These are phyloP conservation scores for Prosopis cineraria DNA, from an alignment of 306 rosid genomes.

Conservation along the genomic window DNA sequence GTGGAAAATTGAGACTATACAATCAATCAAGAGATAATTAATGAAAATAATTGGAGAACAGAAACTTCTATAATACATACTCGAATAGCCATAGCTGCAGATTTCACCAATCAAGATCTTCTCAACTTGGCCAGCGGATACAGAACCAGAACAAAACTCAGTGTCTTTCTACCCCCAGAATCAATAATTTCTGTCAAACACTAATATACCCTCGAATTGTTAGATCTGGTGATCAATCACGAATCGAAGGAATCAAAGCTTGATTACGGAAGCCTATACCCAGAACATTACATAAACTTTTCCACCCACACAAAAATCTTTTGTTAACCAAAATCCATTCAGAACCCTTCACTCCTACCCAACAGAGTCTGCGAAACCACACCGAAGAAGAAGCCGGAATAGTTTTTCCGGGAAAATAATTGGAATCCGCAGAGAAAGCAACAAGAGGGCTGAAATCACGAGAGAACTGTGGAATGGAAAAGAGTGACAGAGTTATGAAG, in stretches of 20 bases:
- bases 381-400: background rate
- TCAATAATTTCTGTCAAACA: constrained; percentile 18
- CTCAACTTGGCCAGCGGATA: background rate
- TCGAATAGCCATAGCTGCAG: constrained; percentile 49
- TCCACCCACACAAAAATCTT: background rate
- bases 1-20: background rate
- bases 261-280: background rate
- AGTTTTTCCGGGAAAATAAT: background rate
- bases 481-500: background rate
- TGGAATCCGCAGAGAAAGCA: background rate
- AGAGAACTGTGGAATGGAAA: background rate
- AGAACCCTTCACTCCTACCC: background rate
- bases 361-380: background rate
- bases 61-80: constrained; percentile 37
- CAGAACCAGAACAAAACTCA: constrained; percentile 25
- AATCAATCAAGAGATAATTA: constrained; percentile 3
- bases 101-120: constrained; percentile 29
- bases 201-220: constrained; percentile 7
- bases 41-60: constrained; percentile 22
- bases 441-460: background rate
- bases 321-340: background rate
- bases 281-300: background rate
- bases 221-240: constrained; percentile 36
- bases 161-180: background rate
- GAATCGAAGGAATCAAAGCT: background rate